These are phyloP conservation scores for Cenococcum geophilum DNA, from an alignment of 495 filamentous ascomycete genomes.

Conservation along the genomic window DNA sequence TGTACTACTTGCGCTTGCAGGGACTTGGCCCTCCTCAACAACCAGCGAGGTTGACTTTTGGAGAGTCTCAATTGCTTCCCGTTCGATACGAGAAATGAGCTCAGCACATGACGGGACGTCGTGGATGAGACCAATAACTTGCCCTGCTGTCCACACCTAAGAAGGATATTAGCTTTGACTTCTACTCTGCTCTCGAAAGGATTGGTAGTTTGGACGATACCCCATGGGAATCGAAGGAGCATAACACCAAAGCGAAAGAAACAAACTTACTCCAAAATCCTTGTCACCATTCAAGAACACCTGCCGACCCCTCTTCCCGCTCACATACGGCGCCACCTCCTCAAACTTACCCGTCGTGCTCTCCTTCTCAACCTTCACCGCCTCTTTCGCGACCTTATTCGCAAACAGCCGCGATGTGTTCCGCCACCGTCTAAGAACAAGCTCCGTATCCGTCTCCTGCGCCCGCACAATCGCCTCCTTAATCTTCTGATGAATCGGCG, in stretches of 20 bases:
- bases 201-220: too few species aligned
- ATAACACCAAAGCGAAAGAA: too few species aligned
- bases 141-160: slow-evolving; percentile 65
- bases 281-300: slow-evolving; percentile 91
- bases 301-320: slow-evolving; percentile 82
- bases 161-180: not conserved
- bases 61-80: slow-evolving; percentile 52
- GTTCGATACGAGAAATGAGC: slow-evolving; percentile 55
- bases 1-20: slow-evolving; percentile 26
- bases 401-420: slow-evolving; percentile 85
- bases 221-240: too few species aligned
- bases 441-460: slow-evolving; percentile 81
- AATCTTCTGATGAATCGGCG: slow-evolving; percentile 86
- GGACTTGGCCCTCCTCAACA: slow-evolving; percentile 30
- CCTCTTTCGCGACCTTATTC: slow-evolving; percentile 80
- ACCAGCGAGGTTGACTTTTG: slow-evolving; percentile 29
- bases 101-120: slow-evolving; percentile 60
- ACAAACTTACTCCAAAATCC: slow-evolving; percentile 71
- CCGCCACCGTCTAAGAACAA: slow-evolving; percentile 84
- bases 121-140: slow-evolving; percentile 64
- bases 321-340: slow-evolving; percentile 84
- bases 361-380: slow-evolving; percentile 75
- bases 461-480: slow-evolving; percentile 88
- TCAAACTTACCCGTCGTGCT: slow-evolving; percentile 83
- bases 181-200: too few species aligned